These are phyloP conservation scores for button mushroom (Agaricus bisporus) DNA, from an alignment of 768 basidiomycete species.

Conservation along the genomic window DNA sequence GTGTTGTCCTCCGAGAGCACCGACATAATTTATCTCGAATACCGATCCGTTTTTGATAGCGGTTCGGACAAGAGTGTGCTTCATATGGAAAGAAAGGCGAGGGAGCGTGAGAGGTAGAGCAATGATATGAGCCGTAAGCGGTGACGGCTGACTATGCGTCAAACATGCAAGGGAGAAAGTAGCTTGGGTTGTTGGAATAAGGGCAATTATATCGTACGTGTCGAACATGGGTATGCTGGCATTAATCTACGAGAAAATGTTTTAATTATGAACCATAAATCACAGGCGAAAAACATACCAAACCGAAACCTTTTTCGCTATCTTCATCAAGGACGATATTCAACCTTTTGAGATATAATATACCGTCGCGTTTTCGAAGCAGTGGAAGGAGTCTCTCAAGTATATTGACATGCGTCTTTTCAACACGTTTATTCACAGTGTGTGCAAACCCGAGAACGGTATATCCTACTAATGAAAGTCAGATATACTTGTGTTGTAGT, in stretches of 20 bases:
- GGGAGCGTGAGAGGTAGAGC: conserved; percentile 72
- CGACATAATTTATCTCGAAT: conserved; percentile 77
- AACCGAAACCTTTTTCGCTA: conserved; percentile 80
- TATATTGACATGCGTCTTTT: conserved; percentile 64
- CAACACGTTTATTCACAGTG: conserved; percentile 63
- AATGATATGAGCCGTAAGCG: conserved; percentile 76
- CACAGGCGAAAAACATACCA: conserved; percentile 39
- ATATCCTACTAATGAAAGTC: conserved; percentile 67
- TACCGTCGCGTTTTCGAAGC: conserved; percentile 49
- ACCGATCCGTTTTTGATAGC: conserved; percentile 78
- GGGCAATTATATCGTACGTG: conserved; percentile 71
- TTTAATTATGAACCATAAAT: not conserved
- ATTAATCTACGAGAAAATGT: conserved; percentile 47
- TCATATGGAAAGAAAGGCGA: conserved; percentile 74
- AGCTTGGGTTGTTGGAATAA: conserved; percentile 64
- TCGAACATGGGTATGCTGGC: conserved; percentile 57
- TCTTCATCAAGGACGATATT: conserved; percentile 79
- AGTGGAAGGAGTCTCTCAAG: conserved; percentile 55
- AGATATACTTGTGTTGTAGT: conserved; percentile 3
- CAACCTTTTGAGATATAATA: conserved; percentile 67
- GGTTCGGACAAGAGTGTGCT: conserved; percentile 76
- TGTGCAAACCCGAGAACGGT: conserved; percentile 75
- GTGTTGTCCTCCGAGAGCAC: conserved; percentile 61
- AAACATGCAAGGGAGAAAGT: conserved; percentile 79
- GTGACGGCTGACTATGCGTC: conserved; percentile 70